Conservation (phyloP, 805 yeast species). For the Saccharomycopsis javanensis region DNA sequence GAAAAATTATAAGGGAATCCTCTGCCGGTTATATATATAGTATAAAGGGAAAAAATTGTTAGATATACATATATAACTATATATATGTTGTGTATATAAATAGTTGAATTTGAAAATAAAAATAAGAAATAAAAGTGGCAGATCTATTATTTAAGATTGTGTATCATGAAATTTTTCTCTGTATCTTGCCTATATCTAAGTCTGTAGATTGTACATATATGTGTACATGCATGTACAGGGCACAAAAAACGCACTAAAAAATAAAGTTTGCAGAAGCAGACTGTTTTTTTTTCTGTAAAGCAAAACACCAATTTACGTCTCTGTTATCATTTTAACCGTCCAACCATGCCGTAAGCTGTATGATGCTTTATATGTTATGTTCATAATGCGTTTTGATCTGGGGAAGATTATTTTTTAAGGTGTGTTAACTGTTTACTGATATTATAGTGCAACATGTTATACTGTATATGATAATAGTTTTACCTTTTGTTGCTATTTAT, state of each 20-base stretch:
- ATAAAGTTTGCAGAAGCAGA: not conserved
- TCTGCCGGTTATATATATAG: not conserved
- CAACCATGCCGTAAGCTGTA: too few species aligned
- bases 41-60: not conserved
- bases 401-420: too few species aligned
- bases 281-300: too few species aligned
- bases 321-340: too few species aligned
- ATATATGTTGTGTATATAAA: not conserved
- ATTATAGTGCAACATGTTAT: too few species aligned
- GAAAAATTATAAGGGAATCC: not conserved
- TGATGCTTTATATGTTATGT: too few species aligned
- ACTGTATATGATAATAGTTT: too few species aligned
- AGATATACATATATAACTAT: not conserved
- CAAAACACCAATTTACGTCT: not conserved
- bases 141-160: slow-evolving; percentile 1
- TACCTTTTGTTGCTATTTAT: too few species aligned
- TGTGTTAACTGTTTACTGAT: too few species aligned
- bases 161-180: slow-evolving; percentile 1
- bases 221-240: slow-evolving; percentile 1
- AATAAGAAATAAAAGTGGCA: too few species aligned
- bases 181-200: slow-evolving; percentile 1
- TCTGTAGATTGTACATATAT: not conserved
- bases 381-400: too few species aligned
- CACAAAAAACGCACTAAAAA: not conserved
- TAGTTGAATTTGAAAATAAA: too few species aligned